Conservation (phyloP, 169 alveolate species). For the Plasmodium gonderi region DNA sequence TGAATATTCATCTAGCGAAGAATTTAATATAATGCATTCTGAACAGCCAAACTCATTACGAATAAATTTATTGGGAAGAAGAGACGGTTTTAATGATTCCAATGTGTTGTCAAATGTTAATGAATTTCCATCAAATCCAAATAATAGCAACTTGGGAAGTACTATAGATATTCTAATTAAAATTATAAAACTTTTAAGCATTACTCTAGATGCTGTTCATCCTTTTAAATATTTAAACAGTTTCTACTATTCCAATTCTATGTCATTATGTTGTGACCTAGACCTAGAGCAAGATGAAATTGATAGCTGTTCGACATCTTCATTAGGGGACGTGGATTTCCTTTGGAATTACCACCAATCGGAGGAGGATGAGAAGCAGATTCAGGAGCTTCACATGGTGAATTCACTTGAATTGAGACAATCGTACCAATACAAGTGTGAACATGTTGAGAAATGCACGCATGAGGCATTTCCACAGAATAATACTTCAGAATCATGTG, state of each 20-base stretch:
- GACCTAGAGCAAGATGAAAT: too few relatives aligned
- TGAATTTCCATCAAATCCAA: background rate
- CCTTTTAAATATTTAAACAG: slow-evolving; percentile 39
- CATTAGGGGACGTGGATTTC: too few relatives aligned
- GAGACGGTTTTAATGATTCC: background rate
- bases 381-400: too few relatives aligned
- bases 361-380: background rate
- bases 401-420: too few relatives aligned
- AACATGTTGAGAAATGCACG: too few relatives aligned
- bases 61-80: background rate
- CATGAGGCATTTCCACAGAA: too few relatives aligned
- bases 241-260: slow-evolving; percentile 32
- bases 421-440: too few relatives aligned
- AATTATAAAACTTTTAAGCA: slow-evolving; percentile 27
- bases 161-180: slow-evolving; percentile 44
- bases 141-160: slow-evolving; percentile 1
- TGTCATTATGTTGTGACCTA: background rate
- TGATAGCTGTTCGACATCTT: too few relatives aligned
- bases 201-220: slow-evolving; percentile 10
- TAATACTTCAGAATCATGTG: too few relatives aligned
- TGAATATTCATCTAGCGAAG: slow-evolving; percentile 31
- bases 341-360: too few relatives aligned
- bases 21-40: background rate
- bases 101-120: background rate
- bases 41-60: background rate